These are phyloP conservation scores for Phyllosticta citribraziliensis DNA, from an alignment of 2,329 filamentous ascomycete genomes.

Conservation along the genomic window DNA sequence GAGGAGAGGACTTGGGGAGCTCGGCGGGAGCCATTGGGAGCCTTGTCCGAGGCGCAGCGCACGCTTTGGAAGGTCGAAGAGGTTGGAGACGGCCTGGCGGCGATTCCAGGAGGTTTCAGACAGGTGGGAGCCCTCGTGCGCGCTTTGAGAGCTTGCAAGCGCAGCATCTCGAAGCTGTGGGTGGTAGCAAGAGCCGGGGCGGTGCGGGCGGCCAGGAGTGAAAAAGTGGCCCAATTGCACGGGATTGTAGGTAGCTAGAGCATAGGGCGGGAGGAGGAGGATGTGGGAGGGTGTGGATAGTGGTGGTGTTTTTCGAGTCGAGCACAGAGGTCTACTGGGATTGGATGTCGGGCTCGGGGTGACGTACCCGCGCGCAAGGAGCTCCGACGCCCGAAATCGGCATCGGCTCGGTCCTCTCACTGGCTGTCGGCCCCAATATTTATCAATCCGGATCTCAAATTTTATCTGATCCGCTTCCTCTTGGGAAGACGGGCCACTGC, in stretches of 20 bases:
- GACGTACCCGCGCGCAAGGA: background rate
- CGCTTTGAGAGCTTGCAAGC: constrained; percentile 7
- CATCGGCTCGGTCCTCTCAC: too few species aligned
- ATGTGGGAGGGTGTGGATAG: background rate
- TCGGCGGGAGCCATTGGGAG: background rate
- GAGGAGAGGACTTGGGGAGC: constrained; percentile 1
- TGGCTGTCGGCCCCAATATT: too few species aligned
- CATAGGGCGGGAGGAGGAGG: background rate
- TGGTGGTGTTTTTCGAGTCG: background rate
- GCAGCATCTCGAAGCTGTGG: constrained; percentile 6
- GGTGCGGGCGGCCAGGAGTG: background rate
- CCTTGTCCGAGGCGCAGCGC: background rate
- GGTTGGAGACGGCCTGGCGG: background rate
- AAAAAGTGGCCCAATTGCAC: background rate
- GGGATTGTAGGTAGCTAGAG: background rate
- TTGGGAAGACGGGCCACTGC: background rate
- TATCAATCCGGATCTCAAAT: too few species aligned
- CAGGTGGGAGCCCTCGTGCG: background rate
- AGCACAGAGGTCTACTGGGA: background rate
- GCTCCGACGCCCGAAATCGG: too few species aligned
- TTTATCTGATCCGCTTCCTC: too few species aligned
- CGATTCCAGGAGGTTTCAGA: background rate
- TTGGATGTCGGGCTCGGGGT: background rate
- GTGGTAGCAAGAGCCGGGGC: background rate
- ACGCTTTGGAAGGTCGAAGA: background rate